Conservation (phyloP, 75 land plant species). For the Picea sitchensis region DNA sequence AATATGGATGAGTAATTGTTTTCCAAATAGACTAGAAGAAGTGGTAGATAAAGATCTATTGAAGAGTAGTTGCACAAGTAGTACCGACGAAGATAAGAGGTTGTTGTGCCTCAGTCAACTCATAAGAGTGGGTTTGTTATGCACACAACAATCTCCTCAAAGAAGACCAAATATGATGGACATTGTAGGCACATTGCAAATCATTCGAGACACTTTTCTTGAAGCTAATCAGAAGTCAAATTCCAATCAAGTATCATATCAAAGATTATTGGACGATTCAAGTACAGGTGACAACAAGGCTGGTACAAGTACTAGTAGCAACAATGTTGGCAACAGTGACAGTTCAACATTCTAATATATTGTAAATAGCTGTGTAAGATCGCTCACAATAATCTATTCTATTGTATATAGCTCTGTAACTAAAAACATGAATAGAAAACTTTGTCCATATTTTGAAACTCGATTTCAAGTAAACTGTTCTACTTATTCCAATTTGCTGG, state of each 20-base stretch:
- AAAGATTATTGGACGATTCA: background rate
- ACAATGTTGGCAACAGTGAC: too few species aligned
- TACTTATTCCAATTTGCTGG: too few species aligned
- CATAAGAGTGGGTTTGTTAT: conserved; percentile 15
- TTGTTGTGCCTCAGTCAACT: background rate
- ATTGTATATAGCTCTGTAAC: too few species aligned
- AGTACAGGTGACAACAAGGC: too few species aligned
- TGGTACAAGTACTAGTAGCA: background rate
- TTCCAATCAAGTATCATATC: background rate
- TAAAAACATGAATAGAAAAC: too few species aligned
- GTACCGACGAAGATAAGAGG: background rate
- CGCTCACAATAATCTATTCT: too few species aligned
- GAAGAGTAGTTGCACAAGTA: too few species aligned
- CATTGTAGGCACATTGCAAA: background rate
- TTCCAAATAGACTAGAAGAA: background rate
- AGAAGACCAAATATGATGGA: conserved; percentile 35
- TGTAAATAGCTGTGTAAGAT: too few species aligned
- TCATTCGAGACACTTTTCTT: background rate
- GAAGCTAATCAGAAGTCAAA: background rate
- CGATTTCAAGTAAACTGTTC: too few species aligned
- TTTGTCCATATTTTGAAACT: too few species aligned
- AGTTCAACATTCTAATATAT: too few species aligned
- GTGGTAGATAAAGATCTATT: background rate
- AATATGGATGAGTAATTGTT: background rate
- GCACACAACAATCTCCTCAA: conserved; percentile 21